Evolutionary conservation across 225 moss, liverwort and hornwort genomes (phyloP).

Genomic region (Asterella californica): DNA sequence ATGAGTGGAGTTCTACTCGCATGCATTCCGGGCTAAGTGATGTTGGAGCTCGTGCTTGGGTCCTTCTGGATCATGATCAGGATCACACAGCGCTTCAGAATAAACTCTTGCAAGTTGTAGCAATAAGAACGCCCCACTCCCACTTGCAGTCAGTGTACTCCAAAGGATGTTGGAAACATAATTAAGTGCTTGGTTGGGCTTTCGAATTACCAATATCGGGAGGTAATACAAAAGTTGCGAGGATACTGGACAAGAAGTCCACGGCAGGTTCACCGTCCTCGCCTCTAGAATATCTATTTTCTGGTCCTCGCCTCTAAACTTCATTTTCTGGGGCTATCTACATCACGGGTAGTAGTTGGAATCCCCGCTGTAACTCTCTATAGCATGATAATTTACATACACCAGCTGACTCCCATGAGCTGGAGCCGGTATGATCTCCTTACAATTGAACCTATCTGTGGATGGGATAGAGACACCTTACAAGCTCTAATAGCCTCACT

Average conservation of each 20-base stretch:
- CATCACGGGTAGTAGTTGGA: background rate
- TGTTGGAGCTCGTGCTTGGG: too few species aligned
- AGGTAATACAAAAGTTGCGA: background rate
- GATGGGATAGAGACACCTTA: background rate
- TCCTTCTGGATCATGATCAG: too few species aligned
- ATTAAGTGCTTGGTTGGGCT: background rate
- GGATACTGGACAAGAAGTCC: background rate
- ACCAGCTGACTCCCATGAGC: background rate
- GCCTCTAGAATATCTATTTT: background rate
- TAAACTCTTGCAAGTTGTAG: too few species aligned
- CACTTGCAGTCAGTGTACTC: too few species aligned
- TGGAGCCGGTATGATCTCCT: slow-evolving; percentile 6
- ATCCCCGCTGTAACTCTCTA: slow-evolving; percentile 3
- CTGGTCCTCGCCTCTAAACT: background rate
- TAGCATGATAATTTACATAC: slow-evolving; percentile 12
- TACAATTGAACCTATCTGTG: background rate
- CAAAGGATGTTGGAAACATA: too few species aligned
- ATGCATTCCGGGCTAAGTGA: too few species aligned
- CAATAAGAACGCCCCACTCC: too few species aligned
- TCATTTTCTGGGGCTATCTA: slow-evolving; percentile 2
- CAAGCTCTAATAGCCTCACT: slow-evolving; percentile 6
- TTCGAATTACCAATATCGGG: background rate
- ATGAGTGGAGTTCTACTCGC: too few species aligned
- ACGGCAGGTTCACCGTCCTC: background rate
- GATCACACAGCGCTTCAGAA: too few species aligned